These are phyloP conservation scores for Kurtzmaniella fragi DNA, from an alignment of 805 yeast genomes.

Conservation along the genomic window DNA sequence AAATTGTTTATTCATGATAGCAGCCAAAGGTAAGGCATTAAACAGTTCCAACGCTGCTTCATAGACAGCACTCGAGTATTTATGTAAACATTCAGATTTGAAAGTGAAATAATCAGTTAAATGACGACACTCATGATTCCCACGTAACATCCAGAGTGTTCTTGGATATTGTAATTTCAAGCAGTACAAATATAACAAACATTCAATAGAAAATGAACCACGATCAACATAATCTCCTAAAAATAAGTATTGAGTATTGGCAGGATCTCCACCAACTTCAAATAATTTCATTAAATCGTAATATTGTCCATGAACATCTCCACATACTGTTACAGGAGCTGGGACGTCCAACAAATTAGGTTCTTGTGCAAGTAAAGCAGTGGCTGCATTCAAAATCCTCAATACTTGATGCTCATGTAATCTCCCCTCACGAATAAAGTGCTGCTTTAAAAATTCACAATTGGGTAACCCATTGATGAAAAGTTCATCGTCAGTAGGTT, in stretches of 20 bases:
- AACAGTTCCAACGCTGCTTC: conserved; percentile 73
- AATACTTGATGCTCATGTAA: conserved; percentile 66
- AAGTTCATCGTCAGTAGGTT: conserved; percentile 65
- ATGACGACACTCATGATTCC: conserved; percentile 94
- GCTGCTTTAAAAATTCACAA: conserved; percentile 63
- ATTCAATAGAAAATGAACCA: conserved; percentile 86
- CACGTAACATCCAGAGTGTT: conserved; percentile 78
- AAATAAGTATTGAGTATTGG: conserved; percentile 69
- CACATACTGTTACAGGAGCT: conserved; percentile 94
- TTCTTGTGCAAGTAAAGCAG: conserved; percentile 57
- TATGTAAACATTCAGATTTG: conserved; percentile 83
- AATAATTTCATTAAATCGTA: conserved; percentile 85
- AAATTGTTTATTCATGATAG: conserved; percentile 88
- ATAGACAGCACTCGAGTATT: conserved; percentile 63
- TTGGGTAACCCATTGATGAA: conserved; percentile 71
- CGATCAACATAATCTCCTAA: conserved; percentile 95
- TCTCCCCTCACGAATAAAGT: conserved; percentile 78
- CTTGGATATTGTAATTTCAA: conserved; percentile 72
- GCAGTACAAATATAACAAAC: conserved; percentile 69
- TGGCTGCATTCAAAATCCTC: conserved; percentile 60
- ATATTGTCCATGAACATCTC: conserved; percentile 96
- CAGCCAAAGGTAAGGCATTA: conserved; percentile 86
- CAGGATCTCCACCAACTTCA: conserved; percentile 91
- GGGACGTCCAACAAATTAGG: conserved; percentile 78
- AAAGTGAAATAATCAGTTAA: conserved; percentile 92